Evolutionary conservation across 2,329 filamentous ascomycete genomes (phyloP), one percentile per base, ranked within the genome.

Genomic region (Arthrobotrys musiformis): DNA sequence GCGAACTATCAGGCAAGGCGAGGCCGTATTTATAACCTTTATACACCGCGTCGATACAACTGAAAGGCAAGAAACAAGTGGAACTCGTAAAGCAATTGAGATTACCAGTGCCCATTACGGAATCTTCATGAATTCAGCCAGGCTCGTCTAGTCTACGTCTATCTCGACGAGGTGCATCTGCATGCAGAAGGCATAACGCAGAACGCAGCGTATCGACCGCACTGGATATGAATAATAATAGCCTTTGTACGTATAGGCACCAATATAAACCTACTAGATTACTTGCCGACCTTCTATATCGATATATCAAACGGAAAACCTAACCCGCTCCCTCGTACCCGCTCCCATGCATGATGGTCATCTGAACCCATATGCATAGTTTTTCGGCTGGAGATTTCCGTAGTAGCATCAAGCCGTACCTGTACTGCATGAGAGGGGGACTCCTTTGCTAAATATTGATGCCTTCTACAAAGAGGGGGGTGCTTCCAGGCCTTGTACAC

Each of bases 131-230:
- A 33, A 33, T 54, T 42, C 30, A 11, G 7, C 33, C 13, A 19
- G 24, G 5, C 15, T 6, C 13, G 24, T 22, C n/a, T n/a, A n/a
- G n/a, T 9, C 22, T 48, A 63, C 40, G 9, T 24, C 28, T n/a
- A 15, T 46, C 33, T 54, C 11, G n/a, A 66, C 7, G 35, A 22
- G 19, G 28, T 8, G 22, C 13, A 37, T 30, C 50, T 60, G 50
- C 40, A 68, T 58, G 67, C 35, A 35, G 15, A 24, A 33, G 44
- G 35, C 42, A 19, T 37, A 70, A 70, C 67, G 67, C 67, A 46
- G 15, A 70, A 61, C 67, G 67, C 67, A 33, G 24, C 40, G n/a
- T 11, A 46, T 30, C 22, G 52, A 50, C 35, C 19, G 52, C 28
- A 37, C 30, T 19, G 42, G 50, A 46, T 48, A 22, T 61, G 17